These are phyloP conservation scores for Neohortaea acidophila DNA, from an alignment of 495 filamentous ascomycete species.

Conservation along the genomic window DNA sequence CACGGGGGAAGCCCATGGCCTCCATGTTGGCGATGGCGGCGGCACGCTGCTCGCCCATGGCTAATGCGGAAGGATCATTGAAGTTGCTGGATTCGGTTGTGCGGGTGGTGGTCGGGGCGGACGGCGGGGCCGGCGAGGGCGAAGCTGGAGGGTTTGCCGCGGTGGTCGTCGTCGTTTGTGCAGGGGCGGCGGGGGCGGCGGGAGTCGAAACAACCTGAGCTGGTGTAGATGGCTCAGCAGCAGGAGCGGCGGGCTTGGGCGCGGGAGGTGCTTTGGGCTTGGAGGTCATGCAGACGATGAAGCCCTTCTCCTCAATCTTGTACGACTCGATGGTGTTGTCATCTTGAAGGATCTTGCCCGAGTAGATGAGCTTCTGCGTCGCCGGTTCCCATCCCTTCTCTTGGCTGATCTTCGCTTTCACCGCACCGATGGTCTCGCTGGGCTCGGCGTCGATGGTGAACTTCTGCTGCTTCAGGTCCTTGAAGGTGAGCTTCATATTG, in stretches of 20 bases:
- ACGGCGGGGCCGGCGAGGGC: conserved; percentile 58
- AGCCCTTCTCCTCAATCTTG: conserved; percentile 98
- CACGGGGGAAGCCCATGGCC: conserved; percentile 80
- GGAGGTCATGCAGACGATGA: conserved; percentile 89
- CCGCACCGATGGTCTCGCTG: conserved; percentile 66
- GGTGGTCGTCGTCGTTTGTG: conserved; percentile 28
- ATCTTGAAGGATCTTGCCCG: conserved; percentile 96
- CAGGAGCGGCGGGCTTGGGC: conserved; percentile 37
- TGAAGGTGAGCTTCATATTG: conserved; percentile 32
- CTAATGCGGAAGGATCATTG: conserved; percentile 63
- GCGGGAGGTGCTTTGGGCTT: conserved; percentile 68
- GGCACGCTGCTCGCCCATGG: conserved; percentile 68
- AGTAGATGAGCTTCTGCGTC: conserved; percentile 90
- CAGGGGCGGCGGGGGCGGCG: conserved; percentile 43
- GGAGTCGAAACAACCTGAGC: conserved; percentile 55
- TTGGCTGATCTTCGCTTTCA: conserved; percentile 77
- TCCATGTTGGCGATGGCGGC: conserved; percentile 91
- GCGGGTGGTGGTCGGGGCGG: conserved; percentile 35
- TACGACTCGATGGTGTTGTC: conserved; percentile 87
- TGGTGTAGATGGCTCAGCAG: conserved; percentile 46
- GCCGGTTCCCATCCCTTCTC: conserved; percentile 87
- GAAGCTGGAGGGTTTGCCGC: conserved; percentile 41
- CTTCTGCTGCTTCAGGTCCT: conserved; percentile 96
- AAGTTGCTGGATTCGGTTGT: conserved; percentile 34
- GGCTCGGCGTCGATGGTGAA: conserved; percentile 90